Percentiles rank a stretch among this genome's conserved stretches.
phyloP scores from a whole-genome alignment of 1,139 yeast genomes.

The Magnusiomyces paraingens region DNA sequence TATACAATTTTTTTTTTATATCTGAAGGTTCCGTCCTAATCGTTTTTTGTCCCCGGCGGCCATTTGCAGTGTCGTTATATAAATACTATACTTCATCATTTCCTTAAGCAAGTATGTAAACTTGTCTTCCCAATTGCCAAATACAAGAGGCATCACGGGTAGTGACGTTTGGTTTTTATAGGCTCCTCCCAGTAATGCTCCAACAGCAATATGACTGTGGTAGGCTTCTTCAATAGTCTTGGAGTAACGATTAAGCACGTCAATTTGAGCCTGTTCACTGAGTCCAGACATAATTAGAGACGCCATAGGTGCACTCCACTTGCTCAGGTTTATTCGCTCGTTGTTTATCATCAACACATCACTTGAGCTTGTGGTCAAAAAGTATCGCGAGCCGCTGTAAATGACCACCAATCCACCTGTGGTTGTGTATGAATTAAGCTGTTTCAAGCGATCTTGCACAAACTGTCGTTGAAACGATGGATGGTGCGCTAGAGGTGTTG shows the following conservation, averaged over 20 bases:
- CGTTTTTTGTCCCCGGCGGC: conserved; percentile 23
- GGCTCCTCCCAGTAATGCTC: conserved; percentile 14
- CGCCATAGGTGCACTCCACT: conserved; percentile 31
- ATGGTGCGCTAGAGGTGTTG: too few relatives aligned
- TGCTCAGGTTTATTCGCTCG: conserved; percentile 23
- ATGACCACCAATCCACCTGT: conserved; percentile 7
- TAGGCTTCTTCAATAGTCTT: conserved; percentile 22
- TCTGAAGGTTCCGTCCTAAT: background rate
- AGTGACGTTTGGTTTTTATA: conserved; percentile 24
- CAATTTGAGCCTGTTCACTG: conserved; percentile 28
- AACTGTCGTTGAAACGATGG: too few relatives aligned
- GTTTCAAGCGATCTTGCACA: too few relatives aligned
- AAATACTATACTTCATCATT: conserved; percentile 30
- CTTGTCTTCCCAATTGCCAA: conserved; percentile 32
- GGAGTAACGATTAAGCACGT: conserved; percentile 22
- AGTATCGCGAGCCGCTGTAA: conserved; percentile 7
- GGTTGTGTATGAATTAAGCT: background rate
- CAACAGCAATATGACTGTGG: conserved; percentile 25
- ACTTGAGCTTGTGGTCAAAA: conserved; percentile 18
- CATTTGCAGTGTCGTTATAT: conserved; percentile 24
- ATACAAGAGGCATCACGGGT: conserved; percentile 27
- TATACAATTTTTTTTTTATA: background rate
- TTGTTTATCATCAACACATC: conserved; percentile 25
- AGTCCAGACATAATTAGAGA: conserved; percentile 25
- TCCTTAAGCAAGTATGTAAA: conserved; percentile 30